Conservation (phyloP, 805 yeast species). For the Grigorovia transvaalensis region DNA sequence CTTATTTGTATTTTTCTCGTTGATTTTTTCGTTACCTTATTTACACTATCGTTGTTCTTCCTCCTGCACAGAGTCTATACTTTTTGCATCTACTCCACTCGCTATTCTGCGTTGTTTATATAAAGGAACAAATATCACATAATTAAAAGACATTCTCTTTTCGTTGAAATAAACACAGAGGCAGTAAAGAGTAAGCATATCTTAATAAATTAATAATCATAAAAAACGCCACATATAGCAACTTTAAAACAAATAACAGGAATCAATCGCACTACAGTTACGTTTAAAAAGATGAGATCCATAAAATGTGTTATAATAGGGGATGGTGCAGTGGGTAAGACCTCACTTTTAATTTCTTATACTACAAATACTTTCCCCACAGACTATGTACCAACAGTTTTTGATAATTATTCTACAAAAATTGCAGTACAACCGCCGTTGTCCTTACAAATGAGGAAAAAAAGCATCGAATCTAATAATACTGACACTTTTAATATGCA, state of each 20-base stretch:
- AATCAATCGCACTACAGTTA: background rate
- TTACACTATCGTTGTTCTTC: too few species aligned
- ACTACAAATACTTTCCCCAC: slow-evolving; percentile 89
- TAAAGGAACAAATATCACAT: too few species aligned
- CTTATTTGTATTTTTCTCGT: too few species aligned
- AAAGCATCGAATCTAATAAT: background rate
- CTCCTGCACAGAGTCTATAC: too few species aligned
- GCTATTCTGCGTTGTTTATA: too few species aligned
- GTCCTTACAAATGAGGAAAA: background rate
- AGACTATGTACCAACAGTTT: slow-evolving; percentile 89
- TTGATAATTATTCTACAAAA: slow-evolving; percentile 82
- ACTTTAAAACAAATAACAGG: background rate
- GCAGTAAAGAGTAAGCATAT: too few species aligned
- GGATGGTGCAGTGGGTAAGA: slow-evolving; percentile 93
- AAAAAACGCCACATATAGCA: too few species aligned
- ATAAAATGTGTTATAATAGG: slow-evolving; percentile 91
- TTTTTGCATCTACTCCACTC: too few species aligned
- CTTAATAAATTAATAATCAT: too few species aligned
- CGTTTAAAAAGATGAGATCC: slow-evolving; percentile 49
- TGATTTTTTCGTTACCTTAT: too few species aligned
- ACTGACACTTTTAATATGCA: background rate
- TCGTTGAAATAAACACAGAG: too few species aligned
- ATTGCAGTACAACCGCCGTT: slow-evolving; percentile 37
- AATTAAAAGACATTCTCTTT: too few species aligned
- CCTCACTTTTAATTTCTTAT: slow-evolving; percentile 77